Evolutionary conservation across 345 rosid genomes (phyloP), one percentile per base, ranked within the genome.

Genomic region (Abelmoschus esculentus): DNA sequence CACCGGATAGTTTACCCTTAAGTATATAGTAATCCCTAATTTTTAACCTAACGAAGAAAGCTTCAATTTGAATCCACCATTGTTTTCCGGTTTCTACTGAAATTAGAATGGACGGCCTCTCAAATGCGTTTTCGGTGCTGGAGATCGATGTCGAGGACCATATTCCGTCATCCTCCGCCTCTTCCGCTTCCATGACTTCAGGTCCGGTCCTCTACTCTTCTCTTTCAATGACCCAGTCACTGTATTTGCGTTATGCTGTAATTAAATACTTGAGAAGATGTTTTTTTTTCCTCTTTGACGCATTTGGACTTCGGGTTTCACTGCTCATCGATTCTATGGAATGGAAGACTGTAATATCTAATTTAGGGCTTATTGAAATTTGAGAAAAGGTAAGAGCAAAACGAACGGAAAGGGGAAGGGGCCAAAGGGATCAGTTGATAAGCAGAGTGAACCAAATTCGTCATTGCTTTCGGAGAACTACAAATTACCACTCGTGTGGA

Each of bases 401-500:
- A 78, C 54, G 31, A 76, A 73, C 6, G 66, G 75, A 2, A 65
- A 61, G 6, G 66, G 75, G 2, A 65, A 61, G 49, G 50, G 67
- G 26, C 26, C 26, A 0, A 67, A 65, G 26, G 72, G 70, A 36
- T 73, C 61, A 31, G 40, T 36, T 36, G 40, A 6, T 36, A 36
- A 36, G 6, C 40, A 6, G 40, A 59, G 55, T 14, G 65, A 40
- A 46, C 12, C 31, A 34, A 62, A 40, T 42, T 53, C 70, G 9
- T 71, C 15, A 19, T 58, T 57, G 31, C 42, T 75, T 52, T 29
- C 56, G 0, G 76, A 56, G 44, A 73, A 54, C 55, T 89, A 68
- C 81, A 87, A 50, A 74, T 80, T 86, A 79, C 97, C 98, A 49
- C 97, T 91, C 73, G 97, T 91, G 57, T 91, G 98, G 96, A 88